Conservation (phyloP, 2,329 filamentous ascomycete genomes). For the Phialemonium atrogriseum region DNA sequence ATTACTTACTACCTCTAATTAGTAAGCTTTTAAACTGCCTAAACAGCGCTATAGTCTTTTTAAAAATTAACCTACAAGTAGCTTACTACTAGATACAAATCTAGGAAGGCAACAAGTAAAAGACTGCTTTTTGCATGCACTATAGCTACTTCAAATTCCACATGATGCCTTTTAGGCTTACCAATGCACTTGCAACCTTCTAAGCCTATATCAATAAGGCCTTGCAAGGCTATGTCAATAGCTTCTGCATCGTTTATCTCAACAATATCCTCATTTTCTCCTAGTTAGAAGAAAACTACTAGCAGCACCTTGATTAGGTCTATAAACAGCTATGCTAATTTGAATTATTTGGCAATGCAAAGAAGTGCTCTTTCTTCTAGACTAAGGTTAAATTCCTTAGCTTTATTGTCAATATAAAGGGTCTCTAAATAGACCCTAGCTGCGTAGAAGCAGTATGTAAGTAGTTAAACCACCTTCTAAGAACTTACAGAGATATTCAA, state of each 20-base stretch:
- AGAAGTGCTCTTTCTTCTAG: no score
- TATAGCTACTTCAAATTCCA: slow-evolving; percentile 19
- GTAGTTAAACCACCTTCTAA: no score
- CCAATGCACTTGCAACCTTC: slow-evolving; percentile 9
- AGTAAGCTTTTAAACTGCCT: slow-evolving; percentile 19
- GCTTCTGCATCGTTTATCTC: slow-evolving; percentile 7
- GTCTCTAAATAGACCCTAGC: no score
- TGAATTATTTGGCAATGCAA: no score
- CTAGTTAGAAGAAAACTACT: no score
- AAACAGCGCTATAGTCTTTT: slow-evolving; percentile 15
- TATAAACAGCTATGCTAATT: no score
- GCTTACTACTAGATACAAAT: slow-evolving; percentile 14
- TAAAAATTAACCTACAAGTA: slow-evolving; percentile 17
- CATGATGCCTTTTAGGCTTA: slow-evolving; percentile 20
- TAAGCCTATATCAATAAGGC: slow-evolving; percentile 7
- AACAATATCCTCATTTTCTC: slow-evolving; percentile 7
- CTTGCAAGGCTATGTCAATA: slow-evolving; percentile 2
- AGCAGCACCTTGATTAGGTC: no score
- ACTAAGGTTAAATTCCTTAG: no score
- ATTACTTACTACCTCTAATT: slow-evolving; percentile 22
- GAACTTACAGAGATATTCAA: no score
- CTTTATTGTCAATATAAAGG: no score
- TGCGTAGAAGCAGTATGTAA: no score
- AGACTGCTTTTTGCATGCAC: slow-evolving; percentile 18
- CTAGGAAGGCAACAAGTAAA: slow-evolving; percentile 18